phyloP scores from a whole-genome alignment of 176 grass and related monocot genomes.

The Coix lacrymajobi region DNA sequence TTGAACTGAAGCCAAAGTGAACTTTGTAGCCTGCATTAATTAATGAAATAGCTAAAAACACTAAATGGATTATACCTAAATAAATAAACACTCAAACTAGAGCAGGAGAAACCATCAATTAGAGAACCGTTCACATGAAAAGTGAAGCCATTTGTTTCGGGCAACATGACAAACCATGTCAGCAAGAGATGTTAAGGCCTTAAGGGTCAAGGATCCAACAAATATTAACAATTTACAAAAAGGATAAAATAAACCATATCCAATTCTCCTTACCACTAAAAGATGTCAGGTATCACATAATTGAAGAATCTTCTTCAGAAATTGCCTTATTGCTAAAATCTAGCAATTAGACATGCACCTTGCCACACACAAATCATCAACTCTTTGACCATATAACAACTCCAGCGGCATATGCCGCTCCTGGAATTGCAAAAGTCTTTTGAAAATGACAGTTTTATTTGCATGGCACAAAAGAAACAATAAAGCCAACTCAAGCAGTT shows the following conservation, averaged over 20 bases:
- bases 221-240: slow-evolving; percentile 18
- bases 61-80: not conserved
- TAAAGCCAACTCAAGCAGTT: slow-evolving; percentile 5
- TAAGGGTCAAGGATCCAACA: not conserved
- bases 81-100: not conserved
- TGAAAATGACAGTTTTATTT: slow-evolving; percentile 28
- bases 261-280: slow-evolving; percentile 56
- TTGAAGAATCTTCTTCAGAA: slow-evolving; percentile 52
- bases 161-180: slow-evolving; percentile 23
- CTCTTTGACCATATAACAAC: slow-evolving; percentile 46
- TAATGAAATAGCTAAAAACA: slow-evolving; percentile 23
- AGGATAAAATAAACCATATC: slow-evolving; percentile 29
- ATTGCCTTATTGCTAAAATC: slow-evolving; percentile 52
- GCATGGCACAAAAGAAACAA: slow-evolving; percentile 27
- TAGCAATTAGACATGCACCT: slow-evolving; percentile 56
- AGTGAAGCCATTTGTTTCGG: slow-evolving; percentile 20
- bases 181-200: slow-evolving; percentile 20
- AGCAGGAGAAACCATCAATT: slow-evolving; percentile 29
- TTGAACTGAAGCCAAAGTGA: slow-evolving; percentile 96
- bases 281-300: slow-evolving; percentile 43
- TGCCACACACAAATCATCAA: slow-evolving; percentile 40
- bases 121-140: slow-evolving; percentile 14
- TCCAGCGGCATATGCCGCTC: slow-evolving; percentile 42
- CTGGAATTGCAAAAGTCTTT: slow-evolving; percentile 19
- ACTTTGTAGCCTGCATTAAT: slow-evolving; percentile 57